Evolutionary conservation across 805 yeast species (phyloP), one percentile per base, ranked within the genome.

Genomic region (Lachancea quebecensis): DNA sequence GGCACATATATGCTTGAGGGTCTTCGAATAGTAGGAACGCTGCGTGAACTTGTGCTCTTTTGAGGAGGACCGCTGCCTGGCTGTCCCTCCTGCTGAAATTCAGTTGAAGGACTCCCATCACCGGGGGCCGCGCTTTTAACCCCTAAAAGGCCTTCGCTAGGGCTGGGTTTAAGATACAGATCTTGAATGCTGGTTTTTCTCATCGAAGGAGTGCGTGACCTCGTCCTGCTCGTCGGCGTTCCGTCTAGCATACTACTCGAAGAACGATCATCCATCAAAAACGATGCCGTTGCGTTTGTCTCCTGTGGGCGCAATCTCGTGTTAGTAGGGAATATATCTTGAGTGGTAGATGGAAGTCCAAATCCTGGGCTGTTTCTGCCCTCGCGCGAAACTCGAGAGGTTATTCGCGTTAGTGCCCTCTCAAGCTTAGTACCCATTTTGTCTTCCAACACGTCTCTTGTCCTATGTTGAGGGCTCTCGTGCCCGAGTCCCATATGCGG

Each of bases 341-440:
- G 62, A n/a, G 57, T 59, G 5, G 63, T 55, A 12, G 48, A 42
- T 6, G 60, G 61, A 21, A 59, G 48, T 10, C 10, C 18, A 25
- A 31, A 10, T 10, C 10, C 18, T 18, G 34, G 10, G 14, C 43
- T 10, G 4, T n/a, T 18, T 35, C 29, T 33, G 10, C 30, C 34
- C 17, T 17, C 49, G 10, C 35, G 47, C 15, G 46, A 43, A 11
- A 45, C 47, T 5, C 27, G 40, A 15, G 47, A 27, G 2, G 56
- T 41, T 14, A 61, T 21, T 30, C 49, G 51, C 1, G 67, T 59
- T 1, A 69, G 40, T 0, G 59, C 68, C 44, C 57, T 58, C 38
- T 58, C 67, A 30, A 70, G 41, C 11, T 56, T 48, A 6, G 69
- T 60, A 2, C 72, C 70, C 12, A 69, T 50, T 31, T 56, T 63